Base-by-base conservation (phyloP, 1,284 basidiomycete genomes). In the Tilletia indica region DNA sequence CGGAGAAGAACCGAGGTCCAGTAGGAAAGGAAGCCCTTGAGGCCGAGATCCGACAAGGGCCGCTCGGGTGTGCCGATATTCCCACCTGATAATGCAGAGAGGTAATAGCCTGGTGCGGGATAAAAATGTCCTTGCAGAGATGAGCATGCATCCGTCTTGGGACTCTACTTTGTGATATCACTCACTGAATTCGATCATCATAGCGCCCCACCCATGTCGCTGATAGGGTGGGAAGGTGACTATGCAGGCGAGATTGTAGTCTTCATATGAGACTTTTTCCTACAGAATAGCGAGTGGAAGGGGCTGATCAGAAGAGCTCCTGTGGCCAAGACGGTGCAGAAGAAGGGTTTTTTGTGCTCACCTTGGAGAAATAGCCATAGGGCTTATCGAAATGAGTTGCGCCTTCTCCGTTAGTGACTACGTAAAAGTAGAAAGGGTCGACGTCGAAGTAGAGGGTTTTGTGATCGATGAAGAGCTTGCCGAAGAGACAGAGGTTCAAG, bases 381-480 rank as follows among this genome's bases (percentile, higher is more conserved):
- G 93, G 91, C 78, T 93, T 91, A 81, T 96, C 91, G 78, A 89
- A 89, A 70, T 90, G 89, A 14, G 84, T 83, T n/a, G 73, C 72
- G 0, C 91, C 91, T 74, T 97, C 94, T 11, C 61, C 61, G 36
- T 64, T 64, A 6, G 95, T 97, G 34, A 97, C 85, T 75, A 98
- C 89, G 85, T 99, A 99, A 86, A 96, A 98, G 68, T 92, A 85
- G 85, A 99, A 84, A 14, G 81, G 80, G 42, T 81, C 80, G 8
- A 88, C 88, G 70, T 99, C 94, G 82, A 96, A 99, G 86, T 94
- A 98, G 45, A 98, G 87, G 1, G 95, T 97, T 87, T 99, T 99
- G 81, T 96, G 92, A 81, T 98, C 96, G 81, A 99, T 97, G 85
- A 99, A 99, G n/a, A 98, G 87, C 85, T 99, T 99, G 56, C 95